A percentile compares a stretch with the other conserved stretches of the same genome.
phyloP scores from a whole-genome alignment of 768 basidiomycete species.

The Cystobasidium tubakii region DNA sequence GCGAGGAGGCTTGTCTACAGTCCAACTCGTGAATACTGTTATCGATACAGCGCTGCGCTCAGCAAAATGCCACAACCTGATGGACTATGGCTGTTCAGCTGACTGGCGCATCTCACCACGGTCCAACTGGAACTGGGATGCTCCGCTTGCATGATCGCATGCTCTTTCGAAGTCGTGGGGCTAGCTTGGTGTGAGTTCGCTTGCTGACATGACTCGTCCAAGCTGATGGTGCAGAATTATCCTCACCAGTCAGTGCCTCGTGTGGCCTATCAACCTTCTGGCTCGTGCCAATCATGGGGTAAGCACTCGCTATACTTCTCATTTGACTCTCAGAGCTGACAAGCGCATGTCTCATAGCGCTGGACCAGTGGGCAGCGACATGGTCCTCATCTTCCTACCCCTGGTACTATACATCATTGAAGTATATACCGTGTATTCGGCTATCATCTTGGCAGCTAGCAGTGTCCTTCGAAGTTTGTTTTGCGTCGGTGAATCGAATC shows the following conservation, averaged over 20 bases:
- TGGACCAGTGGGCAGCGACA: constrained; percentile 20
- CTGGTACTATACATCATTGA: constrained; percentile 1
- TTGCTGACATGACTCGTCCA: neutral
- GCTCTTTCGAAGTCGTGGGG: constrained; percentile 47
- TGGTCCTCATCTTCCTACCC: constrained; percentile 35
- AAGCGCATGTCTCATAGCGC: constrained; percentile 44
- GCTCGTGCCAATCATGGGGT: constrained; percentile 61
- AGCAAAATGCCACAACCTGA: no score
- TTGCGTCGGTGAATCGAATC: constrained; percentile 26
- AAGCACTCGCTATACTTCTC: neutral
- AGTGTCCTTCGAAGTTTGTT: constrained; percentile 46
- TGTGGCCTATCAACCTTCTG: constrained; percentile 52
- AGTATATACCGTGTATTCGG: constrained; percentile 41
- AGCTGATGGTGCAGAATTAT: neutral
- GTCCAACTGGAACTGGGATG: no score
- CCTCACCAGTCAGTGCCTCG: constrained; percentile 33
- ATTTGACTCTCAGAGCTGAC: neutral
- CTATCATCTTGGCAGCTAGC: constrained; percentile 46
- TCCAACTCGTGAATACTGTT: no score
- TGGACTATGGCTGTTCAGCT: no score
- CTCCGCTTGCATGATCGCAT: constrained; percentile 49
- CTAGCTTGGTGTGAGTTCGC: constrained; percentile 38
- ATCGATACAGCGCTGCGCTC: no score
- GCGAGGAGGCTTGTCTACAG: no score
- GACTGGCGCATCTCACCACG: no score